A percentile compares a stretch with the other conserved stretches of the same genome.
Conservation (phyloP, 2,329 filamentous ascomycete species). For the Purpureocillium lavendulum region DNA sequence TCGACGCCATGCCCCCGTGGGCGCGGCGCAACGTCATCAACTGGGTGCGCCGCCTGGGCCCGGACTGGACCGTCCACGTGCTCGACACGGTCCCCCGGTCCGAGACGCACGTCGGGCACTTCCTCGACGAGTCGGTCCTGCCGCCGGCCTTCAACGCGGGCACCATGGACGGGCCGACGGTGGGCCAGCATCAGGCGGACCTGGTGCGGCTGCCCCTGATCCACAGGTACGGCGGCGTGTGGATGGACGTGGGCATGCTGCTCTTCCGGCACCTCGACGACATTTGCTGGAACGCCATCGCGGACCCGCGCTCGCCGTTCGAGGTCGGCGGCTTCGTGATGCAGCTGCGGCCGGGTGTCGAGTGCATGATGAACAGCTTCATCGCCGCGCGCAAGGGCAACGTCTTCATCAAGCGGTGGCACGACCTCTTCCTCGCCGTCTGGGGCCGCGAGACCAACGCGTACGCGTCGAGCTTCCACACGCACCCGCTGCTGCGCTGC, state of each 20-base stretch:
- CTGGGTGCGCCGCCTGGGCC: constrained; percentile 26
- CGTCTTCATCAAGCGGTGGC: constrained; percentile 34
- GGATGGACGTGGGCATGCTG: constrained; percentile 33
- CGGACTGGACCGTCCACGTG: constrained; percentile 29
- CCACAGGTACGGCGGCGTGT: constrained; percentile 31
- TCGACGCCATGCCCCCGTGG: constrained; percentile 22
- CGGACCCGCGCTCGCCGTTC: constrained; percentile 24
- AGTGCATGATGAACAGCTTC: constrained; percentile 28
- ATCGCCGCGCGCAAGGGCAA: constrained; percentile 32
- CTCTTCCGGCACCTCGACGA: constrained; percentile 30
- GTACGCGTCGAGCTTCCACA: constrained; percentile 16
- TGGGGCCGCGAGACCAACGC: constrained; percentile 24
- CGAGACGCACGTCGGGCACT: constrained; percentile 25
- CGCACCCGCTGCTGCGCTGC: constrained; percentile 16
- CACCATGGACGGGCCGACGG: constrained; percentile 33
- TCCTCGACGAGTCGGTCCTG: constrained; percentile 23
- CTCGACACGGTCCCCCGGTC: constrained; percentile 27
- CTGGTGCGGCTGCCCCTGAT: constrained; percentile 34
- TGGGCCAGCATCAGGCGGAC: constrained; percentile 36
- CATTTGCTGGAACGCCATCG: constrained; percentile 32
- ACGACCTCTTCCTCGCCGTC: constrained; percentile 24
- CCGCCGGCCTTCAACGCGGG: constrained; percentile 31
- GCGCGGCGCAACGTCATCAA: constrained; percentile 25
- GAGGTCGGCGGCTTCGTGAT: constrained; percentile 11
- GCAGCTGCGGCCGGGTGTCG: constrained; percentile 1